These are phyloP conservation scores for Hypoxylon sp. DNA, from an alignment of 2,329 filamentous ascomycete genomes.

Conservation along the genomic window DNA sequence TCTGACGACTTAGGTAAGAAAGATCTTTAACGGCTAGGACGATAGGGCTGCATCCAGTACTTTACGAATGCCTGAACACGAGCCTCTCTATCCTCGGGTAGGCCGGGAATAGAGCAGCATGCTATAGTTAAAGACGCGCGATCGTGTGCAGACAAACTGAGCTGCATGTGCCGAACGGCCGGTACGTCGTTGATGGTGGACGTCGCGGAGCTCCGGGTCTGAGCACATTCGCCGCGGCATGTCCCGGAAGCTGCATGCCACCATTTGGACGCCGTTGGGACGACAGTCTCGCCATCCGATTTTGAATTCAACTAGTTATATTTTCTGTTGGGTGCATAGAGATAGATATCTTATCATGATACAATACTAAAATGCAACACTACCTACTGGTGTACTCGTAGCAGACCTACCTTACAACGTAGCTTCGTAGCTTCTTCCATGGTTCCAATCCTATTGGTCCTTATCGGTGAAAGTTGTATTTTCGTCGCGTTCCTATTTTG, in stretches of 20 bases:
- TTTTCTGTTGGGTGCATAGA: constrained; percentile 12
- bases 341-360: constrained; percentile 14
- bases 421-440: constrained; percentile 26
- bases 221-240: constrained; percentile 22
- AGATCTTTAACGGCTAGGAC: constrained; percentile 10
- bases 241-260: constrained; percentile 25
- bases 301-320: neutral
- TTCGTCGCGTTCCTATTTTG: constrained; percentile 24
- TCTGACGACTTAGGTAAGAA: constrained; percentile 9
- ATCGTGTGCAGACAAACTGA: constrained; percentile 15
- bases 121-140: constrained; percentile 11
- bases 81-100: constrained; percentile 1
- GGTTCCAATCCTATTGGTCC: constrained; percentile 42
- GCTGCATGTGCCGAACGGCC: constrained; percentile 36
- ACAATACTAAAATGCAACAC: constrained; percentile 6
- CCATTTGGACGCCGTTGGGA: constrained; percentile 20
- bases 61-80: constrained; percentile 17
- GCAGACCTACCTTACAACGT: constrained; percentile 32
- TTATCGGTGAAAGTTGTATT: constrained; percentile 2
- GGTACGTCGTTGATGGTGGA: constrained; percentile 24
- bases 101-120: constrained; percentile 2
- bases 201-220: constrained; percentile 37
- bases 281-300: constrained; percentile 32
- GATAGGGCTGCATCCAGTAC: constrained; percentile 20
- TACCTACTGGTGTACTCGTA: constrained; percentile 22